These are phyloP conservation scores for Penicillium soppii DNA, from an alignment of 495 filamentous ascomycete genomes.

Conservation along the genomic window DNA sequence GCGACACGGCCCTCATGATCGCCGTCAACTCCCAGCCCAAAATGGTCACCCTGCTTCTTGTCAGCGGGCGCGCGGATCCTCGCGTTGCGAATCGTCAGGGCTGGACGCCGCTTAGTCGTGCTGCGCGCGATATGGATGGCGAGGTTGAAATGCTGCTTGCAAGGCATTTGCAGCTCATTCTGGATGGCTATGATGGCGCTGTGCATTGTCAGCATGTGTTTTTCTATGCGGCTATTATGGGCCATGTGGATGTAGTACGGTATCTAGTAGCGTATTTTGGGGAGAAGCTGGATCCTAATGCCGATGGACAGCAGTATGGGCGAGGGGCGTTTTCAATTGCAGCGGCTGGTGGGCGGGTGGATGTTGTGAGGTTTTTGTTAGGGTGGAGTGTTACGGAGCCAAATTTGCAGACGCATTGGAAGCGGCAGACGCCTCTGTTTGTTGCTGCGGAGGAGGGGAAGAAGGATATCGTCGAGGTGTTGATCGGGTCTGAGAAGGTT, in stretches of 20 bases:
- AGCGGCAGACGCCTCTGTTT: conserved; percentile 21
- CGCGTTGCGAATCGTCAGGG: conserved; percentile 18
- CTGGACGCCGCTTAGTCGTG: conserved; percentile 15
- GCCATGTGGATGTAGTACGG: conserved; percentile 17
- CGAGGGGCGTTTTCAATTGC: conserved; percentile 23
- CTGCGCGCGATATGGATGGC: conserved; percentile 3
- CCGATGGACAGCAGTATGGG: conserved; percentile 6
- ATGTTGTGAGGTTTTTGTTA: conserved; percentile 16
- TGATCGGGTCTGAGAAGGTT: conserved; percentile 15
- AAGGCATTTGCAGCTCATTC: conserved; percentile 18
- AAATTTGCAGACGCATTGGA: conserved; percentile 21
- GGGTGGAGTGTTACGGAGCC: conserved; percentile 22
- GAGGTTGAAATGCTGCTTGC: conserved; percentile 18
- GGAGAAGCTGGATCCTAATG: conserved; percentile 19
- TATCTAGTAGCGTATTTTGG: conserved; percentile 21
- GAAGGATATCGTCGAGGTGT: conserved; percentile 12
- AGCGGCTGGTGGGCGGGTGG: conserved; percentile 11
- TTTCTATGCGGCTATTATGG: conserved; percentile 23
- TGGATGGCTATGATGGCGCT: conserved; percentile 11
- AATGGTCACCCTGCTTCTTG: conserved; percentile 10
- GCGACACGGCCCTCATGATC: conserved; percentile 20
- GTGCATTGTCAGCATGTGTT: conserved; percentile 27
- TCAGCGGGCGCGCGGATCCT: conserved; percentile 13
- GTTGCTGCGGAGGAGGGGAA: conserved; percentile 14
- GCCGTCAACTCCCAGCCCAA: conserved; percentile 8